phyloP scores from a whole-genome alignment of 2,329 filamentous ascomycete genomes.

The Polytolypa hystricis region DNA sequence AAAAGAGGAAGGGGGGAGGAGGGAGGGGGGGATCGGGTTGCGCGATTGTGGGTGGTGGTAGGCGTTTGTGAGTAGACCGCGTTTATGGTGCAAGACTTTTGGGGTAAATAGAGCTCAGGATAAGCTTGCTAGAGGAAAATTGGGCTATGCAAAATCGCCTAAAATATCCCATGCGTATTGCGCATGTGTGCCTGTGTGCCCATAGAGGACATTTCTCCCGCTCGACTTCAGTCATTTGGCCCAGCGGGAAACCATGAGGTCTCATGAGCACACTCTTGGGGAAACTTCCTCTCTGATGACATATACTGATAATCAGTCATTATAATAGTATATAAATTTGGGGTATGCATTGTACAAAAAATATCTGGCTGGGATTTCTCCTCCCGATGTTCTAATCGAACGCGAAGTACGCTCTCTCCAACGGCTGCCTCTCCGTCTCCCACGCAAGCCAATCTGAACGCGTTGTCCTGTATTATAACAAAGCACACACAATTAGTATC shows the following conservation, averaged over 20 bases:
- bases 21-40: not conserved
- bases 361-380: not conserved
- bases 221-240: not conserved
- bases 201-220: not conserved
- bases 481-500: constrained; percentile 14
- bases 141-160: too few species aligned
- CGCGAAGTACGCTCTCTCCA: constrained; percentile 56
- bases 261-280: not conserved
- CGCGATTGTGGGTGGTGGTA: too few species aligned
- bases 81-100: not conserved
- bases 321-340: not conserved
- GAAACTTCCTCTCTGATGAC: too few species aligned
- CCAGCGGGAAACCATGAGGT: not conserved
- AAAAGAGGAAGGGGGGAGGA: constrained; percentile 8
- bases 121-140: too few species aligned
- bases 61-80: too few species aligned
- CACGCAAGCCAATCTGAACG: constrained; percentile 96
- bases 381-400: too few species aligned
- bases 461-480: constrained; percentile 51
- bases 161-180: too few species aligned
- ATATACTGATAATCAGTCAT: not conserved
- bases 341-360: not conserved
- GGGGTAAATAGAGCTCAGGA: not conserved
- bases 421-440: constrained; percentile 63
- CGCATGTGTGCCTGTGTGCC: too few species aligned